Conservation (phyloP, 1,284 basidiomycete genomes). For the Microstroma glucosiphilum region DNA sequence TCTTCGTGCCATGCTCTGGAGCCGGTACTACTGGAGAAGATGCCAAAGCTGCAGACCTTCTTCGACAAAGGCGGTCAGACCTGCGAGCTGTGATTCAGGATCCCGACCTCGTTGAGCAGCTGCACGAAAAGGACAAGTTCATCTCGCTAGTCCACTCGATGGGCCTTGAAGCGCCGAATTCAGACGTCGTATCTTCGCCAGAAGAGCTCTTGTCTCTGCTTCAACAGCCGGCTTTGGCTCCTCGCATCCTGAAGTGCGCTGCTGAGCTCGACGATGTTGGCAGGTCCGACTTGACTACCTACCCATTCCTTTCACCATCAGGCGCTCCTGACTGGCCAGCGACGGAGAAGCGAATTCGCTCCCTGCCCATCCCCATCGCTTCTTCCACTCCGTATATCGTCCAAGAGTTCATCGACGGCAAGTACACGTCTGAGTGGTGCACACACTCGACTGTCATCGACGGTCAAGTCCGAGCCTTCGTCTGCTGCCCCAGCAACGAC, state of each 20-base stretch:
- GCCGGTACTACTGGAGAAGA: slow-evolving; percentile 53
- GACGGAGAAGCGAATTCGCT: slow-evolving; percentile 22
- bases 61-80: slow-evolving; percentile 43
- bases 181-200: slow-evolving; percentile 46
- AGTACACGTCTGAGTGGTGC: slow-evolving; percentile 51
- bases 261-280: slow-evolving; percentile 51
- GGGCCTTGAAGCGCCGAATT: slow-evolving; percentile 47
- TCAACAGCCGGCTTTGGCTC: slow-evolving; percentile 16
- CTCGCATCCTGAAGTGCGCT: slow-evolving; percentile 50
- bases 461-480: slow-evolving; percentile 52
- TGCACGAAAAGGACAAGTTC: slow-evolving; percentile 52
- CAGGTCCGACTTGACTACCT: slow-evolving; percentile 53
- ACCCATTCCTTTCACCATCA: slow-evolving; percentile 34
- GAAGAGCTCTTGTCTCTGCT: slow-evolving; percentile 49
- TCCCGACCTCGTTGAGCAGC: slow-evolving; percentile 50
- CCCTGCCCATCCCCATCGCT: slow-evolving; percentile 30
- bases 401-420: slow-evolving; percentile 47
- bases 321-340: slow-evolving; percentile 21
- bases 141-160: slow-evolving; percentile 50
- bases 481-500: slow-evolving; percentile 54
- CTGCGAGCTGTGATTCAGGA: slow-evolving; percentile 51
- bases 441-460: slow-evolving; percentile 53
- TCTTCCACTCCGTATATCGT: slow-evolving; percentile 37
- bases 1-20: slow-evolving; percentile 53
- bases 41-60: slow-evolving; percentile 44